Conservation (phyloP, 257 asterid genomes). For the Solanum appendiculatum region DNA sequence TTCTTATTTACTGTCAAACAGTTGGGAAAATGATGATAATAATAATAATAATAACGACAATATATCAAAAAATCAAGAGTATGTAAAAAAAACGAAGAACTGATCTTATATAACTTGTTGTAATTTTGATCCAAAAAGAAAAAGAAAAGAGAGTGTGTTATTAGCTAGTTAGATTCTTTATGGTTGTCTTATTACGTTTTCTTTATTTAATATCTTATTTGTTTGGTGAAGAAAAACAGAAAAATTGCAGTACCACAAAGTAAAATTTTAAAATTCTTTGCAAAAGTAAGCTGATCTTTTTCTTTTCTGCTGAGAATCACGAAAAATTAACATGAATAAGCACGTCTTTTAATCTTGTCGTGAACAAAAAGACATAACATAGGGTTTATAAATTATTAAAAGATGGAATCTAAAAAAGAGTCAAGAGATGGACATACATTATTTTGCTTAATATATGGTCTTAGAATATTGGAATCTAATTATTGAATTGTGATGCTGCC, state of each 20-base stretch:
- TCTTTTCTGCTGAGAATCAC: neutral
- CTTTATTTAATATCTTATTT: neutral
- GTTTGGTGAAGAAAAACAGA: neutral
- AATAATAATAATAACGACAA: neutral
- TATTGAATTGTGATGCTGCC: conserved; percentile 18
- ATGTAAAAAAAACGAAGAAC: neutral
- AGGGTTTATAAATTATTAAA: neutral
- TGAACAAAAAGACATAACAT: neutral
- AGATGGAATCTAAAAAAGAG: conserved; percentile 4
- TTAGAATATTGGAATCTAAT: conserved; percentile 6
- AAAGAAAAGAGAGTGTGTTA: neutral
- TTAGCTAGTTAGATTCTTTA: neutral
- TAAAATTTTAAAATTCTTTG: neutral
- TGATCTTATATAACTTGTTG: neutral
- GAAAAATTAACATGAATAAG: neutral
- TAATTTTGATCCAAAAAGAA: neutral
- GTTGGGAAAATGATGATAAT: neutral
- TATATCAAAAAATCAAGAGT: neutral
- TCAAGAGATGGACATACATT: neutral
- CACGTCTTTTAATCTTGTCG: neutral
- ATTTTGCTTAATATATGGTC: conserved; percentile 10
- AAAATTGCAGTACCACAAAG: neutral
- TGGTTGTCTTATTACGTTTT: neutral
- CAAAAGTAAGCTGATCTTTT: neutral
- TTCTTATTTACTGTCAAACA: neutral